Base-by-base conservation (phyloP, 495 filamentous ascomycete genomes). In the Podospora tetraspora region DNA sequence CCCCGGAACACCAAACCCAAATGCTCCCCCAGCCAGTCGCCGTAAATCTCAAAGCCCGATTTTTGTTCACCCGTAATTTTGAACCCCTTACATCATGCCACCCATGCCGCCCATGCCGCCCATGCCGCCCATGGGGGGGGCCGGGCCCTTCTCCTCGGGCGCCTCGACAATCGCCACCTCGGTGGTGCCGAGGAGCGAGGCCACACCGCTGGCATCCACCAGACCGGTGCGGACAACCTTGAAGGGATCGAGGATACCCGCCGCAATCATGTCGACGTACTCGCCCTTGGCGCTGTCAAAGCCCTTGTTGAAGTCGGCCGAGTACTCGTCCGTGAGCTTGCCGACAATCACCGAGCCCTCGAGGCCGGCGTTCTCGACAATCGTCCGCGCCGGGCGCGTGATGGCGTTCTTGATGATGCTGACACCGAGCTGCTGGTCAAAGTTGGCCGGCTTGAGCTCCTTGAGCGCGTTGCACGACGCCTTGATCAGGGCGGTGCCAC, bases 371-470 rank as follows among this genome's bases (percentile, higher is more conserved):
- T 99, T 99, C 87, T 99, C 96, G 32, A 98, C 91, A 72, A 99
- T 99, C 65, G 88, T 97, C 72, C 92, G 86, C 65, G 96, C 95
- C 37, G 95, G 95, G 71, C 89, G 89, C 77, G 94, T 97, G 81
- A 99, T 98, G 73, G 95, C 95, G 76, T 89, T 94, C 88, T 95
- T 96, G 84, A 99, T 87, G 78, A 99, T 98, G 82, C 84, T 91
- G 66, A 99, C 91, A 88, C 95, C 95, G 72, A 98, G 92, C 84
- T 97, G 93, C 85, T 99, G 95, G 83, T 99, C 95, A 77, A 98
- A 98, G 89, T 99, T 99, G 83, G 85, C 83, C 62, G 90, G 76
- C 87, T 96, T 96, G 77, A 98, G 79, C 70, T 88, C 80, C 70
- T 84, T 85, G 58, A 99, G 86, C 58, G 92, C 91, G 79, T 98